These are phyloP conservation scores for Backusella luteola DNA, from an alignment of 192 early-diverging fungal genomes.

Conservation along the genomic window DNA sequence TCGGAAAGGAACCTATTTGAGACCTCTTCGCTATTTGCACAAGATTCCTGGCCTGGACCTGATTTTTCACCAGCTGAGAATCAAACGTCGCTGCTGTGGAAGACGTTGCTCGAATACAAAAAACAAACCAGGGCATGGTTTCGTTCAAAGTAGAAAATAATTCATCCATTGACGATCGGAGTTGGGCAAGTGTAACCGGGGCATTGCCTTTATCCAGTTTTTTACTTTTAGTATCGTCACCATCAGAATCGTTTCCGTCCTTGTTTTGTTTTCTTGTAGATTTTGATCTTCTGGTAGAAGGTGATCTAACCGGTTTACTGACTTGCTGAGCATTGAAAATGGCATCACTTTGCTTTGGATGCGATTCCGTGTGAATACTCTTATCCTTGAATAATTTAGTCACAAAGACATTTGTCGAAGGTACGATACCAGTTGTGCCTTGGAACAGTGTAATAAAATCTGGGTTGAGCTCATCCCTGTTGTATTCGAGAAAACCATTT, in stretches of 20 bases:
- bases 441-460: conserved; percentile 88
- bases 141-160: conserved; percentile 68
- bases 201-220: neutral
- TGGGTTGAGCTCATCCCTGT: conserved; percentile 74
- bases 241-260: neutral
- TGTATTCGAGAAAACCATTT: conserved; percentile 67
- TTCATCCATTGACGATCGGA: conserved; percentile 69
- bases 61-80: conserved; percentile 62
- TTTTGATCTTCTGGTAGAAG: conserved; percentile 52
- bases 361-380: conserved; percentile 68
- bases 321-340: conserved; percentile 80
- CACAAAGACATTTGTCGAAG: conserved; percentile 70
- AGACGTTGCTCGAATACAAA: conserved; percentile 73
- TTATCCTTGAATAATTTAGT: conserved; percentile 72
- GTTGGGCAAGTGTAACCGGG: conserved; percentile 51
- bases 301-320: conserved; percentile 65
- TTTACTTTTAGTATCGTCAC: conserved; percentile 17
- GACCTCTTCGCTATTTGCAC: conserved; percentile 62
- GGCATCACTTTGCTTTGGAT: conserved; percentile 69
- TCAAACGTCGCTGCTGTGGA: conserved; percentile 61
- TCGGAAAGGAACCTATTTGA: conserved; percentile 69
- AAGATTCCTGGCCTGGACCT: conserved; percentile 70
- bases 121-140: conserved; percentile 74
- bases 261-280: conserved; percentile 33
- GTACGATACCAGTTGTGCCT: conserved; percentile 47